Conservation (phyloP, 495 filamentous ascomycete genomes). For the Cercophora scortea region DNA sequence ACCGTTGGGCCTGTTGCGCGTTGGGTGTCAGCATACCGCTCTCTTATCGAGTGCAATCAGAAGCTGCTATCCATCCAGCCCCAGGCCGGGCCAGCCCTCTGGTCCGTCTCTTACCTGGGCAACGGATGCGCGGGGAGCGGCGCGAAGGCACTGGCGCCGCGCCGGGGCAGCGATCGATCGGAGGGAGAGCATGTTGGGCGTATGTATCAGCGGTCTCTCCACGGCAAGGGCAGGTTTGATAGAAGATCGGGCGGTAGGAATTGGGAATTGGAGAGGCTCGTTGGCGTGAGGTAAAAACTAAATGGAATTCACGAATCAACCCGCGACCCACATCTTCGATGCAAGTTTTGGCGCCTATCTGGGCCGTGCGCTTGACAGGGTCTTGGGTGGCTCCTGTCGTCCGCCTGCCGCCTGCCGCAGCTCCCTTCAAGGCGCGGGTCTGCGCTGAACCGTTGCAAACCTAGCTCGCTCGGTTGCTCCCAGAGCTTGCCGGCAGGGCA, state of each 20-base stretch:
- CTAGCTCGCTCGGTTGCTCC: too few relatives aligned
- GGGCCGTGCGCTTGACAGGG: conserved; percentile 7
- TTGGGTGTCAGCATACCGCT: conserved; percentile 6
- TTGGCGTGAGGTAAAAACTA: conserved; percentile 10
- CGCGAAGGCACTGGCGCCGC: conserved; percentile 42
- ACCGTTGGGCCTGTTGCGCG: conserved; percentile 34
- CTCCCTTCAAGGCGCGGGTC: too few relatives aligned
- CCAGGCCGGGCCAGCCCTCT: conserved; percentile 22
- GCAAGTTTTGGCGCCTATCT: conserved; percentile 8
- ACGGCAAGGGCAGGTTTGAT: too few relatives aligned
- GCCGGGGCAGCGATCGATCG: conserved; percentile 43
- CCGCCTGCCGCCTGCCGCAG: too few relatives aligned
- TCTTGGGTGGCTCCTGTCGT: not conserved
- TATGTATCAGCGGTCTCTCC: conserved; percentile 1
- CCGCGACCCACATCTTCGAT: conserved; percentile 7
- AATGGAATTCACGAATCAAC: not conserved
- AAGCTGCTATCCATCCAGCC: conserved; percentile 27
- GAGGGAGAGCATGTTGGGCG: conserved; percentile 41
- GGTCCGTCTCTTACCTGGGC: conserved; percentile 3
- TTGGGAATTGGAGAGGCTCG: not conserved
- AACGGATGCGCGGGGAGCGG: conserved; percentile 37
- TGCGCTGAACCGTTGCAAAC: too few relatives aligned
- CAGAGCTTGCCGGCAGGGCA: too few relatives aligned
- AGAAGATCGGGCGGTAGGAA: too few relatives aligned
- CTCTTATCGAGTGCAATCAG: not conserved